These are phyloP conservation scores for Daldinia loculata DNA, from an alignment of 495 filamentous ascomycete species.

Conservation along the genomic window DNA sequence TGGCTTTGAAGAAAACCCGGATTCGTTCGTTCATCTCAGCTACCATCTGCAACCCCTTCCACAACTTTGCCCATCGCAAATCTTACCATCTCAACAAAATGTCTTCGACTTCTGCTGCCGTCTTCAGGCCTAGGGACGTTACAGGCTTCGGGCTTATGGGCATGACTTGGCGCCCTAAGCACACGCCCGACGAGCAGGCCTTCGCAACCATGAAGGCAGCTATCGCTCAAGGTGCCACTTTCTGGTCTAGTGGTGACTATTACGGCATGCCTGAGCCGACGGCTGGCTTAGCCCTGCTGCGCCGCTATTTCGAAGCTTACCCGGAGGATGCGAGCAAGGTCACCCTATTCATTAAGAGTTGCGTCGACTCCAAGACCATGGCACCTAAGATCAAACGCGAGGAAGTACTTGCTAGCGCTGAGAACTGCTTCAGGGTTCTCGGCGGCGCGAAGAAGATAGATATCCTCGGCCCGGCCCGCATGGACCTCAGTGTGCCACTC, in stretches of 20 bases:
- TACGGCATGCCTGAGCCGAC: conserved; percentile 45
- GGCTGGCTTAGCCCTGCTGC: conserved; percentile 59
- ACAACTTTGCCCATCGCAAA: background rate
- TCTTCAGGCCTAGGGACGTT: background rate
- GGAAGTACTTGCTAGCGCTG: conserved; percentile 64
- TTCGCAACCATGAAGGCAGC: conserved; percentile 70
- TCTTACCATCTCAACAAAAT: background rate
- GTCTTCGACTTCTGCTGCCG: background rate
- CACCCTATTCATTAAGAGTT: conserved; percentile 69
- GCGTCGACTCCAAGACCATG: conserved; percentile 24
- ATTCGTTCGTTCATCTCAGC: background rate
- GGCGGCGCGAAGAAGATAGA: conserved; percentile 76
- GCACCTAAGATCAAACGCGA: background rate
- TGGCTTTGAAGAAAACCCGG: background rate
- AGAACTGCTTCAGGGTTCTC: conserved; percentile 56
- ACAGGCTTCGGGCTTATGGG: conserved; percentile 25
- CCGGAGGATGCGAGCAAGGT: conserved; percentile 69
- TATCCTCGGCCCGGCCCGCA: conserved; percentile 73
- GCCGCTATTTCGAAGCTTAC: conserved; percentile 67
- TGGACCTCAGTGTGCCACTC: conserved; percentile 63
- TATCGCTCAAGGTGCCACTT: conserved; percentile 64
- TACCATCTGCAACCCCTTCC: background rate
- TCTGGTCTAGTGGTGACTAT: conserved; percentile 77
- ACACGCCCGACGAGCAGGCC: conserved; percentile 59
- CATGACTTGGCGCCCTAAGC: conserved; percentile 3